Evolutionary conservation across 768 basidiomycete species (phyloP), one percentile per base, ranked within the genome.

Genomic region (Lactarius hengduanensis): DNA sequence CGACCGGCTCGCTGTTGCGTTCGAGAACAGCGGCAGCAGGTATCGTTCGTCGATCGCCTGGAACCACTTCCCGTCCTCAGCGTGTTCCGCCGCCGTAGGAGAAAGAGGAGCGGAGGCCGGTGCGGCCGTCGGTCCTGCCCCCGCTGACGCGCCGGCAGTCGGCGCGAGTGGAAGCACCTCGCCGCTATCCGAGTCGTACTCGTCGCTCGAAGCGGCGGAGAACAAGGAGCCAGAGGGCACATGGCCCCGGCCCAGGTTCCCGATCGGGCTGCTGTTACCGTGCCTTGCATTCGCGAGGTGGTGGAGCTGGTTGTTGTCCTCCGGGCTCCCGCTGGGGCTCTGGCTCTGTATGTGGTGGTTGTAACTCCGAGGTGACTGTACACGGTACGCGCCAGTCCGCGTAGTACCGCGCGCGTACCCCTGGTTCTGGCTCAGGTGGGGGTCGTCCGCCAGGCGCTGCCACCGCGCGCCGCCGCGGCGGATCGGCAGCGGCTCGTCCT

Each of bases 41-140:
- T 96, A 99, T 70, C 94, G 84, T 78, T 99, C 95, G 77, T 99
- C 96, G 45, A 99, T 78, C 55, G 89, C 83, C 71, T 95, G 94
- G n/a, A 98, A 99, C 94, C 96, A 98, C 75, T 92, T 92, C 34
- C 92, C 89, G 61, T 53, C 50, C 5, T 53, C 50, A 13, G 13
- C 45, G 18, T 66, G 63, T 67, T 70, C 62, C 60, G 68, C 45
- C n/a, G 10, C 47, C 32, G 55, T 40, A 15, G 63, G 68, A 4
- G 56, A 59, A 18, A 28, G 28, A 66, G 8, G 55, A 63, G 61
- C 9, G 4, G 26, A 22, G 22, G 22, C 11, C 63, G 20, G 67
- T 68, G 1, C 62, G 59, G 30, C 59, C 36, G n/a, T 41, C 53
- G 15, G 32, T 41, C 62, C 32, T 18, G 38, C 55, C 54, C 38